Evolutionary conservation across 345 rosid genomes (phyloP).

Genomic region (Erodium maritimum): DNA sequence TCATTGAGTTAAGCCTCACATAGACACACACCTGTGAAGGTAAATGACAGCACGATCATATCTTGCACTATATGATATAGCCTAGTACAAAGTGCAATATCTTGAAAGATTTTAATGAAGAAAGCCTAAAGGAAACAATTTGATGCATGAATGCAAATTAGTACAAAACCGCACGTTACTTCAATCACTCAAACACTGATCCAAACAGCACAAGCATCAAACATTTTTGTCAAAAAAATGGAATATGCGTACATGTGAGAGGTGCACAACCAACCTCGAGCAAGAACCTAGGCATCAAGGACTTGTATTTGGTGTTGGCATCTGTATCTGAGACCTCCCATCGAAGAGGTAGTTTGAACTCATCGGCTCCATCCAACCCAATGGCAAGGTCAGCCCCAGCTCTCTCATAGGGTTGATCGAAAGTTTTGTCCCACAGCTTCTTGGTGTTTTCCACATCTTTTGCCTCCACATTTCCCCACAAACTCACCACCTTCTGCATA

Average conservation of each 20-base stretch:
- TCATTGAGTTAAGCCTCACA: slow-evolving; percentile 29
- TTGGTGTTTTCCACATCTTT: slow-evolving; percentile 40
- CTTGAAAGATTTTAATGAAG: neutral
- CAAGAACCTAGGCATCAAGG: slow-evolving; percentile 62
- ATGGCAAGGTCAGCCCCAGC: slow-evolving; percentile 52
- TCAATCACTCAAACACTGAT: too few species aligned
- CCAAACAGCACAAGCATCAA: too few species aligned
- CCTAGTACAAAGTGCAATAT: neutral
- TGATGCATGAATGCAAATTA: neutral
- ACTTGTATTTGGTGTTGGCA: slow-evolving; percentile 58
- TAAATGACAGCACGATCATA: neutral
- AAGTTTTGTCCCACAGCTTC: slow-evolving; percentile 48
- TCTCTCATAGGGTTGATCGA: slow-evolving; percentile 72
- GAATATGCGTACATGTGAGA: too few species aligned
- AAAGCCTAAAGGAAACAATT: neutral
- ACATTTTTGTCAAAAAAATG: too few species aligned
- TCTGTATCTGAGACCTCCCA: slow-evolving; percentile 71
- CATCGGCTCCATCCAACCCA: slow-evolving; percentile 15
- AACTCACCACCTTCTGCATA: slow-evolving; percentile 27
- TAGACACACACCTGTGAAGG: slow-evolving; percentile 48
- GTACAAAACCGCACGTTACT: too few species aligned
- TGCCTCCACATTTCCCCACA: slow-evolving; percentile 38
- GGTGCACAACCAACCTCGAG: slow-evolving; percentile 44
- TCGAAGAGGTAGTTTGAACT: slow-evolving; percentile 28
- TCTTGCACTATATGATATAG: too few species aligned